Conservation (phyloP, 805 yeast genomes). For the Ogataea trehalophila region DNA sequence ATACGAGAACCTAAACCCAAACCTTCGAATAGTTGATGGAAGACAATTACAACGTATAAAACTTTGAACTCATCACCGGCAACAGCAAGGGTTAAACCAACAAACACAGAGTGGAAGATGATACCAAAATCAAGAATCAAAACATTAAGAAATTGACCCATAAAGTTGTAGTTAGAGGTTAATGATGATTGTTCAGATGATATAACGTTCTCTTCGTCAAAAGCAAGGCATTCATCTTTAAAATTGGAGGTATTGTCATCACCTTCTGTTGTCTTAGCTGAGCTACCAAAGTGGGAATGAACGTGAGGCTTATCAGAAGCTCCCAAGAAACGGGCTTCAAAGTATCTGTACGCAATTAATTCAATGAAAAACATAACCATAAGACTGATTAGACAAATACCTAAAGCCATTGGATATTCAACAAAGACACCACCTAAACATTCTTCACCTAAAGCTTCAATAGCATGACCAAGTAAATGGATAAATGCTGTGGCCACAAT, state of each 20-base stretch:
- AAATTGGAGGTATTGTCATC: slow-evolving; percentile 25
- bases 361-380: slow-evolving; percentile 46
- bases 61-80: slow-evolving; percentile 70
- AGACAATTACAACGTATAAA: slow-evolving; percentile 56
- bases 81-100: slow-evolving; percentile 71
- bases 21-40: slow-evolving; percentile 81
- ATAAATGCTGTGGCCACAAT: slow-evolving; percentile 75
- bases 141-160: slow-evolving; percentile 48
- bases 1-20: slow-evolving; percentile 75
- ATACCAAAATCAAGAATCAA: slow-evolving; percentile 72
- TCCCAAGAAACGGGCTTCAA: slow-evolving; percentile 29
- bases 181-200: slow-evolving; percentile 35
- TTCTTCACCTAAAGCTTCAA: slow-evolving; percentile 44
- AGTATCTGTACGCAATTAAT: slow-evolving; percentile 39
- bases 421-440: slow-evolving; percentile 58
- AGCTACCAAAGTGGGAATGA: slow-evolving; percentile 52
- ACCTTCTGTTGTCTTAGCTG: slow-evolving; percentile 9
- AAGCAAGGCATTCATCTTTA: slow-evolving; percentile 12
- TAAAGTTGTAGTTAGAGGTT: slow-evolving; percentile 40
- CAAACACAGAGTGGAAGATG: slow-evolving; percentile 73
- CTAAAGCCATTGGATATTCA: slow-evolving; percentile 50
- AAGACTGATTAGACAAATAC: slow-evolving; percentile 43
- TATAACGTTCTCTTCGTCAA: background rate
- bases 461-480: slow-evolving; percentile 65
- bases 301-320: slow-evolving; percentile 31